Evolutionary conservation across 768 basidiomycete species (phyloP).

Genomic region (Lepiota venenata): DNA sequence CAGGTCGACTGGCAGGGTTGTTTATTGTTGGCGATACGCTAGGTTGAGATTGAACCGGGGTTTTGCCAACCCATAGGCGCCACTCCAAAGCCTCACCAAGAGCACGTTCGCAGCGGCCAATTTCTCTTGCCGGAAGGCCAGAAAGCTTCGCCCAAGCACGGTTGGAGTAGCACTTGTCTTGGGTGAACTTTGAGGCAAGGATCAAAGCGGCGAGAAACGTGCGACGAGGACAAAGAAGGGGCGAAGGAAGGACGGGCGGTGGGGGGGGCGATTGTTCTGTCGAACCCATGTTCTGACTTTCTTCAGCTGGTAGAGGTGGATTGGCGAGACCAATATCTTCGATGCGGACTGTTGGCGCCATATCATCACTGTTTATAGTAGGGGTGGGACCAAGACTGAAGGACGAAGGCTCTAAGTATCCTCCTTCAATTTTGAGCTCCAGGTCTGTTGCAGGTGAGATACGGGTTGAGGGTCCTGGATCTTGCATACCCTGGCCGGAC

Average conservation of each 20-base stretch:
- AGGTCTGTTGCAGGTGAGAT: conserved; percentile 41
- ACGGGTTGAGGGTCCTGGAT: conserved; percentile 38
- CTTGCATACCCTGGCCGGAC: conserved; percentile 36
- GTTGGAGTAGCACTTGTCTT: conserved; percentile 93
- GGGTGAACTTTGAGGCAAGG: conserved; percentile 87
- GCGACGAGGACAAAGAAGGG: conserved; percentile 83
- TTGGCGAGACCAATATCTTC: conserved; percentile 17
- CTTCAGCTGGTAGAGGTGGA: conserved; percentile 8
- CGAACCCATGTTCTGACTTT: conserved; percentile 18
- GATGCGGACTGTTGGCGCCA: conserved; percentile 43
- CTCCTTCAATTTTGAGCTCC: conserved; percentile 37
- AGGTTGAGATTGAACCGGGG: conserved; percentile 23
- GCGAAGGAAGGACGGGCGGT: conserved; percentile 57
- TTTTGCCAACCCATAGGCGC: conserved; percentile 92
- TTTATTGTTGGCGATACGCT: conserved; percentile 17
- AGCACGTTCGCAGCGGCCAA: conserved; percentile 85
- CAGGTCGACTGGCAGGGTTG: conserved; percentile 27
- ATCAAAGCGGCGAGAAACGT: conserved; percentile 88
- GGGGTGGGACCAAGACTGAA: conserved; percentile 3
- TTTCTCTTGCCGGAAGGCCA: conserved; percentile 83
- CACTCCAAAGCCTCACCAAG: conserved; percentile 84
- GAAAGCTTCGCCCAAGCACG: conserved; percentile 93
- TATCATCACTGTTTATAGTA: conserved; percentile 18
- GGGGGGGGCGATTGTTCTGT: conserved; percentile 13
- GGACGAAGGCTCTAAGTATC: conserved; percentile 20